A percentile compares a stretch with the other conserved stretches of the same genome.
Evolutionary conservation across 2,329 filamentous ascomycete genomes (phyloP).

Genomic region (Ophiostoma piceae): DNA sequence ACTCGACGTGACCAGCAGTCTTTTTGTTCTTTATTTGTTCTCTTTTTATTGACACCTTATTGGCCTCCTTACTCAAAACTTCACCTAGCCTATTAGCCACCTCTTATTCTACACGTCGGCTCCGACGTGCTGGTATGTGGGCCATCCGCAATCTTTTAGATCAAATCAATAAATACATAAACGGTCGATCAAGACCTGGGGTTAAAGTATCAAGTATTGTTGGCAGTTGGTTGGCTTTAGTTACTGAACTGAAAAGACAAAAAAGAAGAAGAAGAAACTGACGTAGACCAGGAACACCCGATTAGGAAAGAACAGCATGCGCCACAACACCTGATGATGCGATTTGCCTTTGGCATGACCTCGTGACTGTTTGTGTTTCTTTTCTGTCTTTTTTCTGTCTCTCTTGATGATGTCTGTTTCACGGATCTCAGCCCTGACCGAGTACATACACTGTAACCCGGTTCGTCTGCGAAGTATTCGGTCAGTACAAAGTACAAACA

Average conservation of each 20-base stretch:
- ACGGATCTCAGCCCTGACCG: neutral
- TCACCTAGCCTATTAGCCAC: neutral
- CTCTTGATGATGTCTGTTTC: neutral
- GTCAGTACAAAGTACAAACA: too few relatives aligned
- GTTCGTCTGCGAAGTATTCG: too few relatives aligned
- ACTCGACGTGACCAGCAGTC: too few relatives aligned
- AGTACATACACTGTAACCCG: too few relatives aligned
- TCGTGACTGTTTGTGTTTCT: neutral
- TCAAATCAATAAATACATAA: neutral
- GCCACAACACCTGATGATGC: neutral
- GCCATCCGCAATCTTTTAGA: neutral
- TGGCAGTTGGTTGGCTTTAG: neutral
- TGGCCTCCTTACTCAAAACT: too few relatives aligned
- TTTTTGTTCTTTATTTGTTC: too few relatives aligned
- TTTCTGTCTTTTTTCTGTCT: neutral
- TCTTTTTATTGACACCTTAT: too few relatives aligned
- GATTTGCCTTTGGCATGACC: neutral
- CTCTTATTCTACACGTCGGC: neutral
- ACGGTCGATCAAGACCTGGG: neutral
- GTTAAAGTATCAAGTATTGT: neutral
- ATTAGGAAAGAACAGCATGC: neutral
- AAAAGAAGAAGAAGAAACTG: neutral
- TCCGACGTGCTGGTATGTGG: conserved; percentile 7
- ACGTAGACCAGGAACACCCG: neutral
- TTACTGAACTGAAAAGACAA: neutral